These are phyloP conservation scores for Arabis alpina DNA, from an alignment of 345 rosid genomes.

Conservation along the genomic window DNA sequence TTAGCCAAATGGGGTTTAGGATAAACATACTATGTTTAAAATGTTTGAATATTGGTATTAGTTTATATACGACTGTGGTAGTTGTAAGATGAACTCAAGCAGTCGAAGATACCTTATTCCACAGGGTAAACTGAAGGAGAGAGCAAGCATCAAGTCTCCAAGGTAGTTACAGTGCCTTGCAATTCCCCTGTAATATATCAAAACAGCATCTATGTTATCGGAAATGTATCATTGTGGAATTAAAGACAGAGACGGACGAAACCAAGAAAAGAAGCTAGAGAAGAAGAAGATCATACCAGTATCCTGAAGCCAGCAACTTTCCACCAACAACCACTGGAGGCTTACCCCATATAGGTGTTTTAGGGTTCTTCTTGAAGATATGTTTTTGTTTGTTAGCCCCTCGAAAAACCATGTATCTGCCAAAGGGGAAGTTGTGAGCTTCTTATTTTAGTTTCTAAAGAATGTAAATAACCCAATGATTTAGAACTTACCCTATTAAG, in stretches of 20 bases:
- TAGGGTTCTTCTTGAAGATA: constrained; percentile 80
- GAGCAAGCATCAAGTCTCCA: constrained; percentile 87
- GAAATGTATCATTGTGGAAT: neutral
- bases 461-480: neutral
- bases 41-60: neutral
- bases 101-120: constrained; percentile 66
- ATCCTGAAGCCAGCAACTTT: constrained; percentile 93
- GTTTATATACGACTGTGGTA: constrained; percentile 3
- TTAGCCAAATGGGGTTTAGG: neutral
- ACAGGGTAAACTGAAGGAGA: constrained; percentile 92
- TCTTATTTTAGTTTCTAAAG: constrained; percentile 12
- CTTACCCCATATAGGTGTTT: constrained; percentile 79
- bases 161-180: constrained; percentile 98
- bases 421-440: constrained; percentile 8
- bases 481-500: constrained; percentile 68
- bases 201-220: neutral
- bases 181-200: constrained; percentile 67
- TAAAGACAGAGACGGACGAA: neutral
- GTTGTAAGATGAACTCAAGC: constrained; percentile 8
- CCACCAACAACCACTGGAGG: constrained; percentile 88
- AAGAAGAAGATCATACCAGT: constrained; percentile 54
- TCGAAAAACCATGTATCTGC: constrained; percentile 83
- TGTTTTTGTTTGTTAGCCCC: constrained; percentile 97
- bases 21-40: neutral
- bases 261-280: neutral